These are phyloP conservation scores for Suillus bovinus DNA, from an alignment of 768 basidiomycete genomes.

Conservation along the genomic window DNA sequence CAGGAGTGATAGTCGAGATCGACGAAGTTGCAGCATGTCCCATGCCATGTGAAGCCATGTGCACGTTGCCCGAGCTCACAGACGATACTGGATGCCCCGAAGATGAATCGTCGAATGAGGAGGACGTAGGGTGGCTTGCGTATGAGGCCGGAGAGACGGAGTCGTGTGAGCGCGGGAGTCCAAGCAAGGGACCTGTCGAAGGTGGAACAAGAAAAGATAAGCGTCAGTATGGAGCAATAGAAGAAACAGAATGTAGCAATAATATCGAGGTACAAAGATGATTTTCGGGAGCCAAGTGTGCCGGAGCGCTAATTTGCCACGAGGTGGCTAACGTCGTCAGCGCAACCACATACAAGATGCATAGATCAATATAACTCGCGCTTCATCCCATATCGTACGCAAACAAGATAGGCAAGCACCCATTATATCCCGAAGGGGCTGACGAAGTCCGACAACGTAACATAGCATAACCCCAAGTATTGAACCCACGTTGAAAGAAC, in stretches of 20 bases:
- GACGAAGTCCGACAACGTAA: neutral
- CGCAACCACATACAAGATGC: neutral
- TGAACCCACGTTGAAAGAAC: neutral
- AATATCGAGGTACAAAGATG: conserved; percentile 1
- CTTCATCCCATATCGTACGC: neutral
- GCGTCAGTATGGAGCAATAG: conserved; percentile 15
- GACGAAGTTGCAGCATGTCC: conserved; percentile 26
- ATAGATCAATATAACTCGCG: neutral
- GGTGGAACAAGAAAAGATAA: neutral
- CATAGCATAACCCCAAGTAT: neutral
- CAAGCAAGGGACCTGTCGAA: conserved; percentile 15
- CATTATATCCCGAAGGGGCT: neutral
- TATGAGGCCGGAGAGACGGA: conserved; percentile 27
- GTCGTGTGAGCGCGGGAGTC: conserved; percentile 14
- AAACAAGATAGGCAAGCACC: neutral
- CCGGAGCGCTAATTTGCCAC: neutral
- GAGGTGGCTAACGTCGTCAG: neutral
- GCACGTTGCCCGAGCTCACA: neutral
- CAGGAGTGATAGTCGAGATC: conserved; percentile 24
- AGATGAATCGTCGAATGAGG: conserved; percentile 11
- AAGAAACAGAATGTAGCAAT: neutral
- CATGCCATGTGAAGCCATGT: neutral
- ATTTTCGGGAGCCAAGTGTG: neutral
- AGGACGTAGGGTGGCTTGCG: conserved; percentile 22
- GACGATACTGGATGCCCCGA: conserved; percentile 18